Percentiles rank a stretch among this genome's conserved stretches.
phyloP scores from a whole-genome alignment of 106 monocot genomes.

The Phalaenopsis equestris region DNA sequence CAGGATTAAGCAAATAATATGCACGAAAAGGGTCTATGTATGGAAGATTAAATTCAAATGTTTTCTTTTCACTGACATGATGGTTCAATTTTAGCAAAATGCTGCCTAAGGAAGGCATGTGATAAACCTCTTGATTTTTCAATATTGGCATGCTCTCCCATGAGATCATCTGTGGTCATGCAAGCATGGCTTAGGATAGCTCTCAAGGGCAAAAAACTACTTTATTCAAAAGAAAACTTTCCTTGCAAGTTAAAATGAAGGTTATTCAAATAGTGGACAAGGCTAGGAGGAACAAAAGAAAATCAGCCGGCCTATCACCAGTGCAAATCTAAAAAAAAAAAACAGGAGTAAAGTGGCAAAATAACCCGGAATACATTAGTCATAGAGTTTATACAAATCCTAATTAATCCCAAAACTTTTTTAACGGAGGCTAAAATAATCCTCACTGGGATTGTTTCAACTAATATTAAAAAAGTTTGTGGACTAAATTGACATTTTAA shows the following conservation, averaged over 20 bases:
- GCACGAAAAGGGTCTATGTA: conserved; percentile 41
- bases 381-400: too few relatives aligned
- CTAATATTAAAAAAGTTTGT: too few relatives aligned
- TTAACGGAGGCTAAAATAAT: too few relatives aligned
- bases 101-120: conserved; percentile 72
- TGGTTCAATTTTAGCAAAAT: conserved; percentile 36
- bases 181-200: neutral
- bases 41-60: conserved; percentile 32
- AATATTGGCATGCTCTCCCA: conserved; percentile 79
- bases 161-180: conserved; percentile 62
- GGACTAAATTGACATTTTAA: too few relatives aligned
- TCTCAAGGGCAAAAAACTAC: neutral
- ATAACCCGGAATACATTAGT: too few relatives aligned
- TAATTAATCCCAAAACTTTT: too few relatives aligned
- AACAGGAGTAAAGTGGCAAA: too few relatives aligned
- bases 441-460: too few relatives aligned
- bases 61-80: conserved; percentile 2
- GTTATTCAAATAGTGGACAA: too few relatives aligned
- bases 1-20: conserved; percentile 76
- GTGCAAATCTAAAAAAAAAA: too few relatives aligned
- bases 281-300: too few relatives aligned
- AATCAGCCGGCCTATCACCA: too few relatives aligned
- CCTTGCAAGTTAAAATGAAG: neutral
- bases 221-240: neutral
- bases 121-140: conserved; percentile 79